Base-by-base conservation (phyloP, 1,284 basidiomycete species). In the Leccinum subatratum region DNA sequence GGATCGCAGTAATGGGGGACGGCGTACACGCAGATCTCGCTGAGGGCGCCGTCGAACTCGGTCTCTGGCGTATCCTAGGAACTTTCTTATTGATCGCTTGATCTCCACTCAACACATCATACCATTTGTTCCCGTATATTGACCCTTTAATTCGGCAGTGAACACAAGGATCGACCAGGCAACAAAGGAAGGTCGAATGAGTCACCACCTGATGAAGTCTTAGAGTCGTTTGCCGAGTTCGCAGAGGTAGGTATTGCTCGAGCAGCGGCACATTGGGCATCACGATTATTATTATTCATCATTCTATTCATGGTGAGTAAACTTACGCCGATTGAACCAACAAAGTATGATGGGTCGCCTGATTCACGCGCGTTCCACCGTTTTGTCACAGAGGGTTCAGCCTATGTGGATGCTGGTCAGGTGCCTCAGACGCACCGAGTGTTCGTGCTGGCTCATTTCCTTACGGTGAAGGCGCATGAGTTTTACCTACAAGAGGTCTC, bases 11-110 rank as follows among this genome's bases (percentile, higher is more conserved):
- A 3, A 25, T 34, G 20, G 89, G 89, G 6, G 90, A 92, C 73
- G 90, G 92, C 71, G 78, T 86, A 2, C 79, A 81, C 42, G 83
- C 85, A 34, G 90, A 92, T 76, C 79, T 91, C 6, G 88, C 89
- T 1, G 83, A 79, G 4, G 90, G 87, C 0, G 86, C 88, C 3
- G 64, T 81, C 1, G 84, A 87, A 66, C 78, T 91, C 1, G 85
- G 86, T 3, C 74, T 92, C 61, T 84, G 82, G 81, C 77, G 89
- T 48, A 81, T 90, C 3, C 77, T 92, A 20, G 89, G 89, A 68
- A 57, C n/a, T 69, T 66, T 34, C 61, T 42, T 42, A 4, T 42
- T 18, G 18, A 14, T 9, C 3, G 3, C n/a, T 1, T n/a, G 4
- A 30, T 30, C 7, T 48, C 14, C 16, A 6, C 6, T 5, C 4